Percentiles rank a stretch among this genome's conserved stretches.
These are phyloP conservation scores for Eucalyptus paniculata DNA, from an alignment of 345 rosid species.

Conservation along the genomic window DNA sequence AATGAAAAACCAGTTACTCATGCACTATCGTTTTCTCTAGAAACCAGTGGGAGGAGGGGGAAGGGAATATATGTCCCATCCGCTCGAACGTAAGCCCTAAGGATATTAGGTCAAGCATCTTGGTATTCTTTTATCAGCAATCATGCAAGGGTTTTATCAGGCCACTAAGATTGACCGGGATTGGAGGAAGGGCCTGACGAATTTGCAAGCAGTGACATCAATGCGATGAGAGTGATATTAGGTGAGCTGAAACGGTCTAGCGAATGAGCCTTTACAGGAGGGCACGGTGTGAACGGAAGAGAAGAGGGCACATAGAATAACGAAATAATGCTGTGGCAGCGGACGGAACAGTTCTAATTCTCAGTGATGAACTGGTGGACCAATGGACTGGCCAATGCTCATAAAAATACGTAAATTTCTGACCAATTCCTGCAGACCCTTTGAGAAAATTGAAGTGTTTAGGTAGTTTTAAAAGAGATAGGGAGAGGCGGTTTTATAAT, in stretches of 20 bases:
- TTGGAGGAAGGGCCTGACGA: neutral
- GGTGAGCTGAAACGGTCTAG: neutral
- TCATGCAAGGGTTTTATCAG: neutral
- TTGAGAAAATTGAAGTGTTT: neutral
- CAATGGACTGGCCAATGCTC: neutral
- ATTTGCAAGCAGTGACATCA: neutral
- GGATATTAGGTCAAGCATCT: neutral
- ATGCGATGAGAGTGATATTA: neutral
- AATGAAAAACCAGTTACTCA: neutral
- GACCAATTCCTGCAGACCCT: neutral
- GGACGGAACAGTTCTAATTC: neutral
- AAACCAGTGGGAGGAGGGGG: neutral
- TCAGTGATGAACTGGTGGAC: neutral
- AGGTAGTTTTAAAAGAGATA: neutral
- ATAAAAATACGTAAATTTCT: neutral
- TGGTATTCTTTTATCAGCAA: neutral
- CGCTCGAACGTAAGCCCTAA: neutral
- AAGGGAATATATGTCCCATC: neutral
- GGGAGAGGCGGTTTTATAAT: neutral
- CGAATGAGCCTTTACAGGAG: neutral
- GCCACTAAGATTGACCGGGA: neutral
- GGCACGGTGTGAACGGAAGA: neutral
- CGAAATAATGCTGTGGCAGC: neutral
- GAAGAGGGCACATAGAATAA: neutral
- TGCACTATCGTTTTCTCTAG: neutral